Conservation (phyloP, 306 rosid genomes). For the Vigna reflexopilosa region DNA sequence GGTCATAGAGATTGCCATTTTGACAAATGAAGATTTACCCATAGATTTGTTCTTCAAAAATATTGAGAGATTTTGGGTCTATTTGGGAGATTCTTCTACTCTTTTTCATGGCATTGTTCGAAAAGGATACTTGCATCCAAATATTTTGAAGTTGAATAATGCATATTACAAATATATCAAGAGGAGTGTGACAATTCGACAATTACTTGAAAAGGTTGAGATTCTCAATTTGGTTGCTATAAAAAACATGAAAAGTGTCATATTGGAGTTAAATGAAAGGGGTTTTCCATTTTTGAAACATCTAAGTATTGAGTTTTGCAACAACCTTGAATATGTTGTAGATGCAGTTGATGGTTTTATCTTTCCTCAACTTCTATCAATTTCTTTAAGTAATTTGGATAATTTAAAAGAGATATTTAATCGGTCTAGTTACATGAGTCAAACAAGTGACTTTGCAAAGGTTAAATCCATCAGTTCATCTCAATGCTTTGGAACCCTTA, state of each 20-base stretch:
- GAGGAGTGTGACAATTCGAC: background rate
- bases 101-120: constrained; percentile 18
- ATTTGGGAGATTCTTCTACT: constrained; percentile 8
- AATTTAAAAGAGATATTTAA: constrained; percentile 6
- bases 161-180: background rate
- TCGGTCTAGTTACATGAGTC: background rate
- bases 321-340: constrained; percentile 22
- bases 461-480: background rate
- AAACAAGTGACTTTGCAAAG: background rate
- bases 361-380: constrained; percentile 32
- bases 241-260: constrained; percentile 29
- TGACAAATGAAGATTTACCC: background rate
- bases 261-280: constrained; percentile 6
- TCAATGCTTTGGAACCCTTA: background rate
- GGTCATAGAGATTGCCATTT: constrained; percentile 29
- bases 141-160: background rate
- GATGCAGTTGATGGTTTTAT: constrained; percentile 4
- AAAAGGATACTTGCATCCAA: constrained; percentile 29
- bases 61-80: constrained; percentile 36
- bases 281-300: constrained; percentile 35
- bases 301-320: constrained; percentile 23
- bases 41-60: constrained; percentile 18
- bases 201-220: background rate
- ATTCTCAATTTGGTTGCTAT: constrained; percentile 32
- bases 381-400: constrained; percentile 16